Conservation (phyloP, 106 monocot species). For the Dendrobium huoshanense region DNA sequence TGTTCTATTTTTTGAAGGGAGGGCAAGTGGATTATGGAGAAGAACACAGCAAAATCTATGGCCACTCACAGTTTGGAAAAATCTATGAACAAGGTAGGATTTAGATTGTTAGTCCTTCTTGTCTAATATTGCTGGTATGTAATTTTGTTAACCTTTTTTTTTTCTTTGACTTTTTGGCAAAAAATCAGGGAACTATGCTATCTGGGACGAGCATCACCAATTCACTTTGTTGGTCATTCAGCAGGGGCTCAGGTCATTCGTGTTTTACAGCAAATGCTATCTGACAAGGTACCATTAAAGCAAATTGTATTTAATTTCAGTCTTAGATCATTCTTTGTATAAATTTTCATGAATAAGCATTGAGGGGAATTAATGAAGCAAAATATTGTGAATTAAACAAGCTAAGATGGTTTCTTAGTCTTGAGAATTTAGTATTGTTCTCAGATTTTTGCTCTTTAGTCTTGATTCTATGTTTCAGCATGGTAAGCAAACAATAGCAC, state of each 20-base stretch:
- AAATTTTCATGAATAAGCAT: too few relatives aligned
- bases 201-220: slow-evolving; percentile 37
- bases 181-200: slow-evolving; percentile 35
- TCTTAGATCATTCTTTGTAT: too few relatives aligned
- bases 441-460: neutral
- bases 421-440: neutral
- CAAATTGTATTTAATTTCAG: too few relatives aligned
- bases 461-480: neutral
- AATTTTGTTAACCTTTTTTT: neutral
- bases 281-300: slow-evolving; percentile 27
- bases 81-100: slow-evolving; percentile 10
- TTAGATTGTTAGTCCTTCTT: neutral
- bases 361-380: too few relatives aligned
- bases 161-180: too few relatives aligned
- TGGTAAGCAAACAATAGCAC: too few relatives aligned
- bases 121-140: neutral
- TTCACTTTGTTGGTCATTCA: slow-evolving; percentile 51
- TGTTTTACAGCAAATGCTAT: slow-evolving; percentile 52
- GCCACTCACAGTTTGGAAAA: slow-evolving; percentile 20
- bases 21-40: slow-evolving; percentile 21
- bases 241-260: slow-evolving; percentile 43
- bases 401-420: too few relatives aligned
- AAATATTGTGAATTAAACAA: too few relatives aligned
- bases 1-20: slow-evolving; percentile 27
- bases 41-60: slow-evolving; percentile 15